Evolutionary conservation across 805 yeast genomes (phyloP), one percentile per base, ranked within the genome.

Genomic region (Yarrowia bubula): DNA sequence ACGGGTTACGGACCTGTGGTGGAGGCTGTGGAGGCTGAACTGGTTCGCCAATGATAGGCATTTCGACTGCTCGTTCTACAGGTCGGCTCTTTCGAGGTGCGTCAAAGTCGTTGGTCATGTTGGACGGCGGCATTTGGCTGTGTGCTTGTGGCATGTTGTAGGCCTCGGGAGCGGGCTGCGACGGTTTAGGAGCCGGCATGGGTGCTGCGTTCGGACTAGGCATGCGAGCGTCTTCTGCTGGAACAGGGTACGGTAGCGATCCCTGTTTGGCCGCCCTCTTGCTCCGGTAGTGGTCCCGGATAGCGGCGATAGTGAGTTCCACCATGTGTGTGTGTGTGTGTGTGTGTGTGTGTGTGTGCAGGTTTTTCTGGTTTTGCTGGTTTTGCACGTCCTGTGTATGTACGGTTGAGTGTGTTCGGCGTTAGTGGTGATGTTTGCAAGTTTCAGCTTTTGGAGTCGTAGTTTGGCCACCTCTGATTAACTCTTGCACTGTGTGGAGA

Each of bases 181-280:
- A 47, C n/a, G 61, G 33, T 43, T 58, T 58, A 7, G 64, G 64
- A 1, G 64, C 43, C 15, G 64, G 64, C 35, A 58, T 10, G 4
- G 64, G 64, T 9, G 50, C 51, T 13, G 64, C 64, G 33, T 58
- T 58, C n/a, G 64, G 64, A 10, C 43, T 58, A 8, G 64, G 64
- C 64, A 58, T 58, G 32, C 33, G 42, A 4, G 51, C 14, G 6
- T 32, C 1, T 8, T 44, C 64, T 22, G 37, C 51, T 31, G 64
- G 51, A 33, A 43, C 50, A 11, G 64, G 64, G 18, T 55, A 55
- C 31, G 61, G 61, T 14, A 55, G 22, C 11, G 22, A 14, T 13
- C 39, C 31, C 38, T 55, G 37, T 55, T 41, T 55, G 39, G 46
- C 61, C 17, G 43, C 64, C 51, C 64, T 11, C n/a, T 58, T 44